These are phyloP conservation scores for Neurospora sp. DNA, from an alignment of 495 filamentous ascomycete genomes.

Conservation along the genomic window DNA sequence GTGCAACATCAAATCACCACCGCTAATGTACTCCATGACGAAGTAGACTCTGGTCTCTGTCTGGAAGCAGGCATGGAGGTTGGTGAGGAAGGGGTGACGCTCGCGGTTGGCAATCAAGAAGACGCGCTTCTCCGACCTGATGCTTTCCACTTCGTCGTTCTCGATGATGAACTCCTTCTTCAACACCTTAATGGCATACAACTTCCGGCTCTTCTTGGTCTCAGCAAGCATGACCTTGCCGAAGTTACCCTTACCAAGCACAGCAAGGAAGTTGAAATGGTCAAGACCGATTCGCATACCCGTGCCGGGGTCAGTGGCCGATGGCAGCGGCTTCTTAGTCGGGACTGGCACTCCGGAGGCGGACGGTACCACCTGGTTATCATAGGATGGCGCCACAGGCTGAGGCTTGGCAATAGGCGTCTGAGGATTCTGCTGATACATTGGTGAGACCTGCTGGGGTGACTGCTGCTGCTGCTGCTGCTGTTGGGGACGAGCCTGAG, in stretches of 20 bases:
- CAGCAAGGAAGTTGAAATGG: constrained; percentile 98
- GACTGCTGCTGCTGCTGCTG: constrained; percentile 34
- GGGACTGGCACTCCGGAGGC: constrained; percentile 27
- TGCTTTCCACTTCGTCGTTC: constrained; percentile 99
- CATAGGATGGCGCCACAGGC: constrained; percentile 23
- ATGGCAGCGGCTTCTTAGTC: constrained; percentile 43
- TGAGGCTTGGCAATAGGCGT: constrained; percentile 27
- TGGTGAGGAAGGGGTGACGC: constrained; percentile 91
- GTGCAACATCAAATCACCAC: constrained; percentile 97
- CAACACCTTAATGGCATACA: constrained; percentile 98
- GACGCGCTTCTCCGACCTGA: constrained; percentile 92
- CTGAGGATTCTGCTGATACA: constrained; percentile 13
- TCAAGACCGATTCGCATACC: constrained; percentile 84
- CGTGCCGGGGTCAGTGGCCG: constrained; percentile 51
- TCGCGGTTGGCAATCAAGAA: constrained; percentile 97
- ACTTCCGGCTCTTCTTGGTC: constrained; percentile 79
- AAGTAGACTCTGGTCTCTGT: constrained; percentile 98
- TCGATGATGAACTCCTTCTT: constrained; percentile 99
- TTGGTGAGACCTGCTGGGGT: constrained; percentile 8
- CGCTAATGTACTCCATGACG: constrained; percentile 99
- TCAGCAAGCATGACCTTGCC: constrained; percentile 99
- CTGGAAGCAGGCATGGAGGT: constrained; percentile 97
- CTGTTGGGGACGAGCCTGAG: constrained; percentile 22
- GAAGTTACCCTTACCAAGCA: constrained; percentile 98
- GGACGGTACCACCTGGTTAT: constrained; percentile 14